These are phyloP conservation scores for Rhododendron ovatum DNA, from an alignment of 148 eudicot species.

Conservation along the genomic window DNA sequence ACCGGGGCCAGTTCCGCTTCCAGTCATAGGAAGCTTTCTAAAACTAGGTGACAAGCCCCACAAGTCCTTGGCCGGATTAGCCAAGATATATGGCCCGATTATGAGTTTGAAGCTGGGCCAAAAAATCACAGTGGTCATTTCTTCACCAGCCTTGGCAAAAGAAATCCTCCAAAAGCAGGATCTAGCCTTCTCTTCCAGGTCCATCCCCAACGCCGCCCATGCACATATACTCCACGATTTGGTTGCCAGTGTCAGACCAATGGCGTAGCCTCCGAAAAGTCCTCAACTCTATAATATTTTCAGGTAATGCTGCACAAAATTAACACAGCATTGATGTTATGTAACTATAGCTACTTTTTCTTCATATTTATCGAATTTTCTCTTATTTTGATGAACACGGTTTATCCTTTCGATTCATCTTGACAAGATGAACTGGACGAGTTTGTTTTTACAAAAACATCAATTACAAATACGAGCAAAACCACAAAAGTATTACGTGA, in stretches of 20 bases:
- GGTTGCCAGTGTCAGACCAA: not conserved
- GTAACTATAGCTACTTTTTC: too few relatives aligned
- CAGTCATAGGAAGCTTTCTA: slow-evolving; percentile 14
- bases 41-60: slow-evolving; percentile 20
- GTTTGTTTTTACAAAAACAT: too few relatives aligned
- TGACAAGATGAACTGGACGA: too few relatives aligned
- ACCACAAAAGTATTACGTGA: too few relatives aligned
- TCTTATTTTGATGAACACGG: too few relatives aligned
- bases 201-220: not conserved
- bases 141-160: slow-evolving; percentile 13
- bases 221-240: not conserved
- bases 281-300: not conserved
- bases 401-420: too few relatives aligned
- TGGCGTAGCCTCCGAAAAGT: not conserved
- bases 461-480: too few relatives aligned
- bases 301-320: not conserved
- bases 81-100: slow-evolving; percentile 15
- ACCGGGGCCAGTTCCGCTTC: slow-evolving; percentile 14
- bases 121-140: slow-evolving; percentile 1
- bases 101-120: slow-evolving; percentile 13
- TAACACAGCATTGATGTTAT: too few relatives aligned
- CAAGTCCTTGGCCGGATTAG: slow-evolving; percentile 14
- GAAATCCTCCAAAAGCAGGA: not conserved
- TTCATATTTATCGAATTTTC: too few relatives aligned
- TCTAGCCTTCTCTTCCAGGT: not conserved